Conservation (phyloP, 352 stramenopile genomes). For the Globisporangium solare region DNA sequence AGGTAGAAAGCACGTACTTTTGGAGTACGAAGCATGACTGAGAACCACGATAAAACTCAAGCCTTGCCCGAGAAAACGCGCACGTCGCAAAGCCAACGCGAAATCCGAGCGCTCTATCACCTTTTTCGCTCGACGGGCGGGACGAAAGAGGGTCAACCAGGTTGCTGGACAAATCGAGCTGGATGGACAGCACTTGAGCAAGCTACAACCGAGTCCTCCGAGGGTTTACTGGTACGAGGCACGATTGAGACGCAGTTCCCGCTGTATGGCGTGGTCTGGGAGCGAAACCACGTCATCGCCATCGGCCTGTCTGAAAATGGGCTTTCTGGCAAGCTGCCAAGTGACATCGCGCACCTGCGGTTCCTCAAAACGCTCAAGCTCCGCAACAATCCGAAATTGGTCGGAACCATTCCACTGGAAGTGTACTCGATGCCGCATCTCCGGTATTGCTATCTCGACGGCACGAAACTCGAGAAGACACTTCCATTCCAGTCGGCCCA, state of each 20-base stretch:
- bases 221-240: constrained; percentile 19
- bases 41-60: neutral
- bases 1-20: neutral
- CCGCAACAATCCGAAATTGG: constrained; percentile 42
- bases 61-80: constrained; percentile 17
- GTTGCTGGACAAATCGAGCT: constrained; percentile 29
- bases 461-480: constrained; percentile 35
- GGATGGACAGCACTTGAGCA: constrained; percentile 32
- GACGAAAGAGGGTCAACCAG: constrained; percentile 1
- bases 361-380: constrained; percentile 55
- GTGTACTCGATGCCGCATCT: constrained; percentile 43
- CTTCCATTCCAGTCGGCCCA: constrained; percentile 43
- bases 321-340: constrained; percentile 38
- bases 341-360: constrained; percentile 33
- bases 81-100: constrained; percentile 29
- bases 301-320: constrained; percentile 52
- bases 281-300: constrained; percentile 52
- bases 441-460: constrained; percentile 64
- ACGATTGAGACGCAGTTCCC: constrained; percentile 33
- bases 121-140: constrained; percentile 45
- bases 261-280: constrained; percentile 45
- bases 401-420: constrained; percentile 19
- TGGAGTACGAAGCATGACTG: constrained; percentile 5
- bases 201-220: constrained; percentile 15
- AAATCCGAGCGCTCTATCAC: constrained; percentile 37